A percentile compares a stretch with the other conserved stretches of the same genome.
phyloP scores from a whole-genome alignment of 345 rosid species.

The Salix udensis region DNA sequence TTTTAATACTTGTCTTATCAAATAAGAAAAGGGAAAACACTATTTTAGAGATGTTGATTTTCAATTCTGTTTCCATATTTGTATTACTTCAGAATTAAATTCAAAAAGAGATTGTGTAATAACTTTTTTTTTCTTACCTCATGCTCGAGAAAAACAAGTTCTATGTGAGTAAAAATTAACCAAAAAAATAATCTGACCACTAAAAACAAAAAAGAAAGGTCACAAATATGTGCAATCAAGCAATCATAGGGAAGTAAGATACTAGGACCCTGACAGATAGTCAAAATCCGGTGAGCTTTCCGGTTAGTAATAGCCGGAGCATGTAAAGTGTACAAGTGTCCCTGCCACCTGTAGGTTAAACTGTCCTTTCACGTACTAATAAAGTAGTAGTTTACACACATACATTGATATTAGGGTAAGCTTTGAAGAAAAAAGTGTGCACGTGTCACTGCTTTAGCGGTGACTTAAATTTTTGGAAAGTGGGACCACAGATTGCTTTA shows the following conservation, averaged over 20 bases:
- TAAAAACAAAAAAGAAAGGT: too few species aligned
- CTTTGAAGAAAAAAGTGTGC: conserved; percentile 17
- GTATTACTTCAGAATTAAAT: too few species aligned
- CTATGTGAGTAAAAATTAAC: neutral
- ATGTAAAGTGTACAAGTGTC: conserved; percentile 22
- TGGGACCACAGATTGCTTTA: conserved; percentile 23
- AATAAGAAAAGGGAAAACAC: too few species aligned
- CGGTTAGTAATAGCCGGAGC: conserved; percentile 17
- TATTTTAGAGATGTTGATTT: too few species aligned
- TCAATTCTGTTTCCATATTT: neutral
- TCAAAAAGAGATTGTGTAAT: neutral
- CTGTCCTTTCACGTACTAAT: conserved; percentile 23
- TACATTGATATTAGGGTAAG: conserved; percentile 25
- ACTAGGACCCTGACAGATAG: conserved; percentile 24
- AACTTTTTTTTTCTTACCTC: neutral
- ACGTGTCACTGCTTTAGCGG: conserved; percentile 23
- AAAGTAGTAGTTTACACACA: conserved; percentile 28
- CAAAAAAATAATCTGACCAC: neutral
- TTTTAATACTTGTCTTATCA: neutral
- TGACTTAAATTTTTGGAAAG: neutral
- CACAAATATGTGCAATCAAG: neutral
- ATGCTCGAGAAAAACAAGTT: neutral
- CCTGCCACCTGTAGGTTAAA: conserved; percentile 31
- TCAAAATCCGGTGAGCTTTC: conserved; percentile 25
- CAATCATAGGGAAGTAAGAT: neutral